Conservation (phyloP, 129 eudicot genomes). For the Helianthus annuus region DNA sequence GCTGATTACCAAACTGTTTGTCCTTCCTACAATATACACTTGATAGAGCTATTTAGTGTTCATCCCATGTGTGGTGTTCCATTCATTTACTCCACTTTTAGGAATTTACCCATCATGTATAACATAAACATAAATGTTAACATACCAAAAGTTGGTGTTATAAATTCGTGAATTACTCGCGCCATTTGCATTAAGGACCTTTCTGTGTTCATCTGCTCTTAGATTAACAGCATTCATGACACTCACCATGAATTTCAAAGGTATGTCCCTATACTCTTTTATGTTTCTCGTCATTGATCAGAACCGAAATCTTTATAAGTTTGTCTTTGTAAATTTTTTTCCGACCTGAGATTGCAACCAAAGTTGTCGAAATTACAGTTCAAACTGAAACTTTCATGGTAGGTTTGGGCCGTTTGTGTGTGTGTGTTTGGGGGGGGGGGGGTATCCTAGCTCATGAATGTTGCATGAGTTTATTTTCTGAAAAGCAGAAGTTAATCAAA, state of each 20-base stretch:
- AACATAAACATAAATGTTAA: constrained; percentile 3
- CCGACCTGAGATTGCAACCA: neutral
- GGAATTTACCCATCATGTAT: constrained; percentile 2
- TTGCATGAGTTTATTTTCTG: constrained; percentile 1
- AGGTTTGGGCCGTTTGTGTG: neutral
- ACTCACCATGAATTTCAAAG: constrained; percentile 22
- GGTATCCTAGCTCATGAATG: neutral
- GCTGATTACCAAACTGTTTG: constrained; percentile 32
- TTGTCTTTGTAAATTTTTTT: neutral
- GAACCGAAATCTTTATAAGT: neutral
- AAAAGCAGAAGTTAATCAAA: neutral
- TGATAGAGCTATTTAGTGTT: constrained; percentile 22
- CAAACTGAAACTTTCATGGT: neutral
- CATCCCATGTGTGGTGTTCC: constrained; percentile 32
- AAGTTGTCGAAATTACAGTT: neutral
- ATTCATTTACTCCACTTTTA: constrained; percentile 26
- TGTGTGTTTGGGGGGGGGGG: neutral
- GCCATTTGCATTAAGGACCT: constrained; percentile 19
- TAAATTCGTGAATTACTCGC: neutral
- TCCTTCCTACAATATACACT: constrained; percentile 21
- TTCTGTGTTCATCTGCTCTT: neutral
- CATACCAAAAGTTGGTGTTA: constrained; percentile 27
- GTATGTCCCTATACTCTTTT: constrained; percentile 22
- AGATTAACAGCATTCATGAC: constrained; percentile 11
- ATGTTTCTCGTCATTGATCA: neutral